These are phyloP conservation scores for Salix caprea DNA, from an alignment of 345 rosid genomes.

Conservation along the genomic window DNA sequence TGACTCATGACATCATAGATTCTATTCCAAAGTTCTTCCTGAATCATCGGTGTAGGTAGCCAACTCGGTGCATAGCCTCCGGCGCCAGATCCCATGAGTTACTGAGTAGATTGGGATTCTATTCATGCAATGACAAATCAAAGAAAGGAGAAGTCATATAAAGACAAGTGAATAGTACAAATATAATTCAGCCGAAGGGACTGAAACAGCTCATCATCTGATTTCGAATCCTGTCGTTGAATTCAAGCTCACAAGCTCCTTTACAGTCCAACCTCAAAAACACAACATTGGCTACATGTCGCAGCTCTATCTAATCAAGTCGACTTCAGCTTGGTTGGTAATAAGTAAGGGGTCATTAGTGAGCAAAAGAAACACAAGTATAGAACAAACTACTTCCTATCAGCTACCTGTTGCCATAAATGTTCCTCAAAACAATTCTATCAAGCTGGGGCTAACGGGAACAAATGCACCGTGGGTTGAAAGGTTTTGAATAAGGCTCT, in stretches of 20 bases:
- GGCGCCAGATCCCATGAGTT: background rate
- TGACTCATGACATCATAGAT: background rate
- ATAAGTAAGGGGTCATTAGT: slow-evolving; percentile 1
- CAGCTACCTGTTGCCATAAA: slow-evolving; percentile 17
- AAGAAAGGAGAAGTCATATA: background rate
- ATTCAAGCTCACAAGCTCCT: background rate
- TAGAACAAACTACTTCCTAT: slow-evolving; percentile 19
- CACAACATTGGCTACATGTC: slow-evolving; percentile 11
- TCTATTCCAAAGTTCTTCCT: background rate
- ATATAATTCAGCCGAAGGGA: slow-evolving; percentile 1
- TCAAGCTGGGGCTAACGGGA: slow-evolving; percentile 9
- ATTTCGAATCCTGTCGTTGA: background rate
- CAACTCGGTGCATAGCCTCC: background rate
- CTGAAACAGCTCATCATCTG: background rate
- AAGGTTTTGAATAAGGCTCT: background rate
- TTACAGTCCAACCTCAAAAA: slow-evolving; percentile 1
- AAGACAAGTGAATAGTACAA: slow-evolving; percentile 21
- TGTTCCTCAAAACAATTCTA: slow-evolving; percentile 19
- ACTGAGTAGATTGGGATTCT: background rate
- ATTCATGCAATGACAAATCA: slow-evolving; percentile 9
- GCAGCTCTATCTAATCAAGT: slow-evolving; percentile 17
- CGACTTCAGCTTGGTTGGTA: slow-evolving; percentile 4
- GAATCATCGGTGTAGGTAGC: background rate
- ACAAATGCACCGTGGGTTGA: background rate
- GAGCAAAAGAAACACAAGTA: slow-evolving; percentile 1